Evolutionary conservation across 2,329 filamentous ascomycete species (phyloP), one percentile per base, ranked within the genome.

Genomic region (Apiospora marii): DNA sequence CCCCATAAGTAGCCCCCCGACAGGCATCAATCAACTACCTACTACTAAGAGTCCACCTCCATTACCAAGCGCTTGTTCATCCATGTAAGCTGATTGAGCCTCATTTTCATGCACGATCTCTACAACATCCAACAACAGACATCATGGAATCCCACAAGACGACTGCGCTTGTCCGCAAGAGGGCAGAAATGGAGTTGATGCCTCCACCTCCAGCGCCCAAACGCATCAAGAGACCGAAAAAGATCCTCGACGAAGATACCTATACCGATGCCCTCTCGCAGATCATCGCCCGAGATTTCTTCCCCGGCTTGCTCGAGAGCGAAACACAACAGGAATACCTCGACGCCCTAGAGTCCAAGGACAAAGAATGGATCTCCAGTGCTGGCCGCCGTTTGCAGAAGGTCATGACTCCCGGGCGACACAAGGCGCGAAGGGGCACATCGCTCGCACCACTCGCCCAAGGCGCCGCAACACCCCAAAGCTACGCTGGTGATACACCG

Each of bases 231-330:
- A 90, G 96, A 70, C 96, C 96, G 0, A 91, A 92, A 74, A 93
- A 92, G 74, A 91, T 98, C 41, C 89, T 99, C 41, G 94, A 98
- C 81, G 96, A 99, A 86, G 96, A 99, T 77, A 91, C 93, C 70
- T 99, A 99, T 82, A 96, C 94, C 2, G 91, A 95, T 72, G 93
- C 94, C 0, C 87, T 99, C 41, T 98, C 95, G 0, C 92, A 96
- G 77, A 98, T 99, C 80, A 98, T 99, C 75, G 94, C 94, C 13
- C 92, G 96, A 76, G 96, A 99, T 86, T 99, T 97, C 86, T 99
- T 98, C 79, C 96, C 96, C 0, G 96, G 96, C 0, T 87, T 99
- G 0, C 85, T 95, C 5, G 95, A 98, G 81, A 92, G 92, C 19
- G 92, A 97, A 78, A 92, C 92, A 0, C 95, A 98, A 81, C 92